phyloP scores from a whole-genome alignment of 768 basidiomycete genomes.

The Fomitopsis serialis region DNA sequence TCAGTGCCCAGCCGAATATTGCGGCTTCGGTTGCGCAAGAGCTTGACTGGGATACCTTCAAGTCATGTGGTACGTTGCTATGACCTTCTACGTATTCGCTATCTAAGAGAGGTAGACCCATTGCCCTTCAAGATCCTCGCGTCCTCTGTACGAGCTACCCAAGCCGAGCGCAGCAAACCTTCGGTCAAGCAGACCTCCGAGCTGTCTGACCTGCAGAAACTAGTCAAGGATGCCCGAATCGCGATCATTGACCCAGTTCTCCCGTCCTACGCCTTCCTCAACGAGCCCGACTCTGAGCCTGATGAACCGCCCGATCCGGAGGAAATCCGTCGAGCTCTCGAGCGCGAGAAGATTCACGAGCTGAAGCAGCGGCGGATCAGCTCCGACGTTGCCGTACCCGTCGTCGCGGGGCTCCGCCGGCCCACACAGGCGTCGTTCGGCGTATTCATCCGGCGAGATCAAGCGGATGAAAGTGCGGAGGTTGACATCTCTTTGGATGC shows the following conservation, averaged over 20 bases:
- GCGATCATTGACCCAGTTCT: conserved; percentile 45
- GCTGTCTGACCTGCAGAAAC: conserved; percentile 50
- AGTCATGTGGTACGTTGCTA: conserved; percentile 43
- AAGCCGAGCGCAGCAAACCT: conserved; percentile 34
- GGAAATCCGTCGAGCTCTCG: conserved; percentile 36
- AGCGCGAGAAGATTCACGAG: conserved; percentile 49
- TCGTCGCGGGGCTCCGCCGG: conserved; percentile 14
- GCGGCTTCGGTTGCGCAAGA: conserved; percentile 39
- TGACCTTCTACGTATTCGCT: not conserved
- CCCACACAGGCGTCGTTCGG: conserved; percentile 26
- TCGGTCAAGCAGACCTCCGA: conserved; percentile 35
- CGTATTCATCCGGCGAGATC: conserved; percentile 51
- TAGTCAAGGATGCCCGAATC: conserved; percentile 48
- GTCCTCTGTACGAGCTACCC: conserved; percentile 27
- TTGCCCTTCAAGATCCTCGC: conserved; percentile 46
- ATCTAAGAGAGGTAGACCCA: conserved; percentile 38
- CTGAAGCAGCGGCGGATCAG: conserved; percentile 49
- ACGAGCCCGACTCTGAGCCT: conserved; percentile 31
- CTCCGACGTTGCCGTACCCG: conserved; percentile 15
- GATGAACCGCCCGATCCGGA: conserved; percentile 36
- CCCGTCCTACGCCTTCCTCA: conserved; percentile 22
- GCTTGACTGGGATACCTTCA: conserved; percentile 61
- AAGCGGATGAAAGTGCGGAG: conserved; percentile 55
- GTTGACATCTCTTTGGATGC: conserved; percentile 48
- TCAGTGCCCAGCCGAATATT: conserved; percentile 43